A percentile compares a stretch with the other conserved stretches of the same genome.
These are phyloP conservation scores for Thuja plicata DNA, from an alignment of 83 land plant species.

Conservation along the genomic window DNA sequence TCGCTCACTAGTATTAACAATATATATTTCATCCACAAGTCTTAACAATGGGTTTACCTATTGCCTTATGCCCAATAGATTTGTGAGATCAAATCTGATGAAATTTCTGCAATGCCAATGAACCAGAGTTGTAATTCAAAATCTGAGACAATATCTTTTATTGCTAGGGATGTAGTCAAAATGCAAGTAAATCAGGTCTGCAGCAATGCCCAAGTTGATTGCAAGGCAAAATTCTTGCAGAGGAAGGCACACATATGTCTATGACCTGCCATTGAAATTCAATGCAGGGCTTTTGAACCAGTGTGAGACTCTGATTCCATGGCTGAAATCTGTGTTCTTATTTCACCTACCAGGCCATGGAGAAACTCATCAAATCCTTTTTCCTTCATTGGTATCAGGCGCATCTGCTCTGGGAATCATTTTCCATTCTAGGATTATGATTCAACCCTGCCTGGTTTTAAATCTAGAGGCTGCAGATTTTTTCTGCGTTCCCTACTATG, in stretches of 20 bases:
- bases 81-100: neutral
- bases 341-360: slow-evolving; percentile 35
- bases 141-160: neutral
- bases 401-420: slow-evolving; percentile 77
- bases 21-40: no score
- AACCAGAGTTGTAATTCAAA: neutral
- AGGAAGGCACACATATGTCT: slow-evolving; percentile 36
- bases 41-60: no score
- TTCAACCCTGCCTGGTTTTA: slow-evolving; percentile 61
- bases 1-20: no score
- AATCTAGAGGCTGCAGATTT: slow-evolving; percentile 44
- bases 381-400: slow-evolving; percentile 59
- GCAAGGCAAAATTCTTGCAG: slow-evolving; percentile 4
- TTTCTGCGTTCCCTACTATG: slow-evolving; percentile 83
- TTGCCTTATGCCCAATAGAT: no score
- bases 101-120: neutral
- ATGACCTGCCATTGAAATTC: slow-evolving; percentile 51
- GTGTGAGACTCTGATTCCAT: slow-evolving; percentile 38
- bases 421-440: slow-evolving; percentile 60
- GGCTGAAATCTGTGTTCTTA: slow-evolving; percentile 37
- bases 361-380: slow-evolving; percentile 28
- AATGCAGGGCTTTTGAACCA: slow-evolving; percentile 36
- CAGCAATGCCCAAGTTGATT: neutral
- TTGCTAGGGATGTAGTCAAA: slow-evolving; percentile 8
- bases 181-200: neutral